Conservation (phyloP, 345 rosid species). For the Ricinus communis region DNA sequence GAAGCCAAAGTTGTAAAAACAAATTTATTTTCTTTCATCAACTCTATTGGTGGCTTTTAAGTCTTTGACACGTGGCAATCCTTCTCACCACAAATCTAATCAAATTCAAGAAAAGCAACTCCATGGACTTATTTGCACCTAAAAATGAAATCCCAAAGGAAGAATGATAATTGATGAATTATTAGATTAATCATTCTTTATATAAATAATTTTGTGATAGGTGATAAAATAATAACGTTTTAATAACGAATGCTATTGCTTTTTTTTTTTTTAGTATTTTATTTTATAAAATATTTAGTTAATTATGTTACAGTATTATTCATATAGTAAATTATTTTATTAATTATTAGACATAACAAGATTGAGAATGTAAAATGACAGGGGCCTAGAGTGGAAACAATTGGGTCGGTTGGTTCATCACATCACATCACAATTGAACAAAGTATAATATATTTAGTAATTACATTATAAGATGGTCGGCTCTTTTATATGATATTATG, state of each 20-base stretch:
- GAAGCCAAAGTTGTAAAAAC: no score
- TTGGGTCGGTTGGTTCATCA: slow-evolving; percentile 14
- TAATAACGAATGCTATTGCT: no score
- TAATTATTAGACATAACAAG: background rate
- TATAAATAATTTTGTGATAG: no score
- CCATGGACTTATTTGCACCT: background rate
- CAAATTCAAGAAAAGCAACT: slow-evolving; percentile 7
- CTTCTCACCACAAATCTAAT: slow-evolving; percentile 21
- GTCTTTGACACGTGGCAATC: slow-evolving; percentile 20
- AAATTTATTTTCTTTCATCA: no score
- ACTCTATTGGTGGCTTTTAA: background rate
- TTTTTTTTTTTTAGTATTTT: no score
- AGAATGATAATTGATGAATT: background rate
- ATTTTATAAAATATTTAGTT: no score
- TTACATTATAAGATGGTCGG: slow-evolving; percentile 24
- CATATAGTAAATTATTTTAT: no score
- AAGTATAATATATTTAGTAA: background rate
- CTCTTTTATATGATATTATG: background rate
- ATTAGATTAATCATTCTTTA: no score
- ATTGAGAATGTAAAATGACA: background rate
- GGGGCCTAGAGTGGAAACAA: slow-evolving; percentile 8
- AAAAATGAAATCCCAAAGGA: background rate
- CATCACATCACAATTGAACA: slow-evolving; percentile 13
- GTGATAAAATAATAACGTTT: background rate
- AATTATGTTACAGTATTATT: no score